phyloP scores from a whole-genome alignment of 805 yeast genomes.

The Komagataella pastoris region DNA sequence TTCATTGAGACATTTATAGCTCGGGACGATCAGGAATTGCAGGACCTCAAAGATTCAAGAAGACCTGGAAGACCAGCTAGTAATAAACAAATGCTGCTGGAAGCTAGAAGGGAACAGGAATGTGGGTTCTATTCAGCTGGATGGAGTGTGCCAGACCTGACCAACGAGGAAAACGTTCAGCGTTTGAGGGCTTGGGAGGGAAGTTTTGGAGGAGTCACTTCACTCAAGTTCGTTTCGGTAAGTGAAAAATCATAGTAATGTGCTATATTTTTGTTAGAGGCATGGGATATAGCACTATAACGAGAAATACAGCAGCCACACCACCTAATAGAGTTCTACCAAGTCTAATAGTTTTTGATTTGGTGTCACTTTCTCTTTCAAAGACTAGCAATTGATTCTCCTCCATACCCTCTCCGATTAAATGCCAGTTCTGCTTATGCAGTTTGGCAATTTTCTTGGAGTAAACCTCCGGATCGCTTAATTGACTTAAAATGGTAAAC shows the following conservation, averaged over 20 bases:
- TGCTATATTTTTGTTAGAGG: neutral
- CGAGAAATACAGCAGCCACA: neutral
- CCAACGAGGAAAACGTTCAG: constrained; percentile 43
- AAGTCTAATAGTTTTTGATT: neutral
- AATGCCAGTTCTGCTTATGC: constrained; percentile 33
- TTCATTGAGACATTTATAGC: constrained; percentile 49
- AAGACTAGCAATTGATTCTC: constrained; percentile 23
- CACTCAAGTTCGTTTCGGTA: neutral
- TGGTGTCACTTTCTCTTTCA: constrained; percentile 12
- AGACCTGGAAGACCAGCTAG: constrained; percentile 84
- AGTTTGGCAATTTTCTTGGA: constrained; percentile 25
- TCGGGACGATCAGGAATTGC: constrained; percentile 68
- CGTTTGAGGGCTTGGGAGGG: constrained; percentile 69
- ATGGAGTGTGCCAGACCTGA: constrained; percentile 55
- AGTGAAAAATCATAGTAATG: neutral
- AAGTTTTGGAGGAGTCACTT: constrained; percentile 52
- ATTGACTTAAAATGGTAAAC: constrained; percentile 22
- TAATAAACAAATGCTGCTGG: constrained; percentile 53
- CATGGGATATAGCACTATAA: neutral
- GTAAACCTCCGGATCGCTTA: constrained; percentile 24
- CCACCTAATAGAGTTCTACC: neutral
- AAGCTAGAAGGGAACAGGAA: constrained; percentile 51
- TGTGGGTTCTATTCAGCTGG: constrained; percentile 55
- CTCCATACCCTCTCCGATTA: constrained; percentile 36
- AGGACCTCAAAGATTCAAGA: constrained; percentile 44